Base-by-base conservation (phyloP, 306 rosid species). In the Alnus rubra region DNA sequence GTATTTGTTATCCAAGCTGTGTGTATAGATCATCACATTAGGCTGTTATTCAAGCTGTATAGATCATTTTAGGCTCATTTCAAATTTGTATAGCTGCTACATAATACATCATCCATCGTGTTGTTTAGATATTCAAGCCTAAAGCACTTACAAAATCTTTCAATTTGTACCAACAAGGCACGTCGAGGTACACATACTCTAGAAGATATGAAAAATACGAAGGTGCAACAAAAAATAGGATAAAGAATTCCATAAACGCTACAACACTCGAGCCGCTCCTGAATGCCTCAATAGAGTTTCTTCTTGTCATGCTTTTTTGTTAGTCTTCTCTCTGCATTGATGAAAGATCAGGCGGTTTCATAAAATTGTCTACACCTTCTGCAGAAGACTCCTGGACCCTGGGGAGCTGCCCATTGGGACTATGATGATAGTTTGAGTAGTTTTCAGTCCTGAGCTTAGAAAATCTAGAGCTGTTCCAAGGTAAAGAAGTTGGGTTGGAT, bases 301-400 rank as follows among this genome's bases (percentile, higher is more conserved):
- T 60, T 69, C 58, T 59, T 68, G 37, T 71, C 62, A 75, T 51
- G 77, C 52, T 64, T 45, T 69, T 48, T 23, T 28, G 68, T 31
- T 80, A 51, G 49, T 64, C 70, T 58, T 78, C 87, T 76, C 82
- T 64, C 49, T 75, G 74, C 76, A 80, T 80, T 42, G 77, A 19
- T 39, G 79, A 50, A 59, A 56, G 69, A 71, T 68, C 37, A 37
- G 89, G 88, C 9, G 85, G 86, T 76, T 84, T 83, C 91, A 80
- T 78, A 51, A 71, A 28, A 54, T 83, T 44, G 13, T 79, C 73
- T 47, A 18, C 49, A 76, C 67, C 70, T 64, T 45, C 80, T 59
- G 58, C 49, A 9, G 81, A 71, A 62, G 71, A 63, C 63, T 79
- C 76, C 54, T 49, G 72, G 19, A 74, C 75, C 64, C 73, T 73